Base-by-base conservation (phyloP, 2,329 filamentous ascomycete species). In the Chrysosporium keratinophilum region DNA sequence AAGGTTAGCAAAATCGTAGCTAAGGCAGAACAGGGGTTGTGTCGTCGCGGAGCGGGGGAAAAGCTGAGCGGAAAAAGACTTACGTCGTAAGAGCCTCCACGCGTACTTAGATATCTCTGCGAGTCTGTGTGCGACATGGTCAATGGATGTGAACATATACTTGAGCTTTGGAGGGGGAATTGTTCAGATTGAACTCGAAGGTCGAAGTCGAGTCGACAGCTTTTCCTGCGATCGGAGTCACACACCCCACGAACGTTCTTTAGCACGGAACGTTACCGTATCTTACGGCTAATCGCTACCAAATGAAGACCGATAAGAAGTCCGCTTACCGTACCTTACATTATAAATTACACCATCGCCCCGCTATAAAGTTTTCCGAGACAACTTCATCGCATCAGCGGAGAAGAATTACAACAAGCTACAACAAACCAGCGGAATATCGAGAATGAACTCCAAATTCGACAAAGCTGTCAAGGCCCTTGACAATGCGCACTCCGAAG, bases 401-500 rank as follows among this genome's bases (percentile, higher is more conserved):
- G 19, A 46, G 12, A 28, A 7, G n/a, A n/a, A 28, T 9, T 19
- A 19, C 17, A 19, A 33, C 17, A 23, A 28, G 10, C 6, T 34
- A 5, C 20, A 33, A 12, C 20, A 10, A 34, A 33, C 33, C 3
- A 15, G 12, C 17, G 17, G 23, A 19, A 41, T 2, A 41, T 11
- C 49, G 44, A 60, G 48, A 56, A 70, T 69, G 67, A 55, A 61
- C 31, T 59, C 64, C 37, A 63, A 61, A 57, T 70, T 65, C 54
- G 59, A 67, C 14, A 60, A 60, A 51, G 85, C 84, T 23, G 73
- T 89, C 40, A 67, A 74, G 37, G 76, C 82, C 60, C 90, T 94
- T 64, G 87, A 93, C 71, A 77, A 78, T 52, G 87, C 84, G 0
- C 85, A 88, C 69, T 71, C 79, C 54, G 69, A 78, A 59, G 85